These are phyloP conservation scores for Sicyos baderoa DNA, from an alignment of 306 rosid species.

Conservation along the genomic window DNA sequence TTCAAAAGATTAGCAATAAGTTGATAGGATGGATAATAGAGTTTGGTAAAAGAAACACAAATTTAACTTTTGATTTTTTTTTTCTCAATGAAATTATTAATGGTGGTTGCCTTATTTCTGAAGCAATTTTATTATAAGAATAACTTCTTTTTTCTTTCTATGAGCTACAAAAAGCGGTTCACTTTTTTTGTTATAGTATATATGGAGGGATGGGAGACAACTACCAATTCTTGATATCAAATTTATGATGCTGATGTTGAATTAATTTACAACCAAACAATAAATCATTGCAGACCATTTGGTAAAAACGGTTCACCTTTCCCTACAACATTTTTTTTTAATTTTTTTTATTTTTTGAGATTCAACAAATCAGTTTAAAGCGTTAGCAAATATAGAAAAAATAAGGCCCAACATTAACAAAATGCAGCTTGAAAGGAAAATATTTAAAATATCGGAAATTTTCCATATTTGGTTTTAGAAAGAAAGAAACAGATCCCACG, in stretches of 20 bases:
- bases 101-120: conserved; percentile 9
- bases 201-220: too few relatives aligned
- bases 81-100: neutral
- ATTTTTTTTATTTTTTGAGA: too few relatives aligned
- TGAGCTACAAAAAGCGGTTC: neutral
- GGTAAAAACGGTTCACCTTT: too few relatives aligned
- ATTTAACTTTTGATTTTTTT: conserved; percentile 16
- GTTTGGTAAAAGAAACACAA: conserved; percentile 1
- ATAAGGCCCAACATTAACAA: too few relatives aligned
- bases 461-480: neutral
- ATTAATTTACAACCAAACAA: too few relatives aligned
- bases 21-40: conserved; percentile 1
- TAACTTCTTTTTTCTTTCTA: neutral
- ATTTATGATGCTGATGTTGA: too few relatives aligned
- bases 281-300: too few relatives aligned
- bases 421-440: neutral
- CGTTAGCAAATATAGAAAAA: too few relatives aligned
- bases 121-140: neutral
- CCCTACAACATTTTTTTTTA: too few relatives aligned
- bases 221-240: too few relatives aligned
- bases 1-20: neutral
- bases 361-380: too few relatives aligned
- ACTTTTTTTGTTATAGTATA: too few relatives aligned
- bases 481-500: neutral
- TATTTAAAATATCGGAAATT: neutral